phyloP scores from a whole-genome alignment of 768 basidiomycete species.

The Tephrocybe rancida region DNA sequence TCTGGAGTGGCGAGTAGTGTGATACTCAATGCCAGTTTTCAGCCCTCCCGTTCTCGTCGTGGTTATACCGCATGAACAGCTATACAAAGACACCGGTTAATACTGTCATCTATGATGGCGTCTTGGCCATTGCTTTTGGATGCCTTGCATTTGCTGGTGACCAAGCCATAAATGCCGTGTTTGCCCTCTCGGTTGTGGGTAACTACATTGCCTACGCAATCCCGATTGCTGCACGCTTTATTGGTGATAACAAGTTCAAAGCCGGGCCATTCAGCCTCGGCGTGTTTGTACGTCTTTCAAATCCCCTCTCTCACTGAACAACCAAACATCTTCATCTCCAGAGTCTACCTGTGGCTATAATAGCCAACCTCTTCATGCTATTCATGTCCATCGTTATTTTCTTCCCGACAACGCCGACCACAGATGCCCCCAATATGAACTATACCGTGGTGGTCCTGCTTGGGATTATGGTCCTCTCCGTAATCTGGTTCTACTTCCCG shows the following conservation, averaged over 20 bases:
- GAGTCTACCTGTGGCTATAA: conserved; percentile 49
- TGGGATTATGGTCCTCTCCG: conserved; percentile 50
- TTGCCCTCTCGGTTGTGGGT: conserved; percentile 46
- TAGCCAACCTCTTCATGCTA: conserved; percentile 57
- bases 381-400: conserved; percentile 54
- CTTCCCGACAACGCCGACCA: conserved; percentile 51
- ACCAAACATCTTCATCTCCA: conserved; percentile 16
- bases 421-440: conserved; percentile 52
- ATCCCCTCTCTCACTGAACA: not conserved
- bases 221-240: conserved; percentile 55
- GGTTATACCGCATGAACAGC: conserved; percentile 59
- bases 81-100: conserved; percentile 57
- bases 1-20: not conserved
- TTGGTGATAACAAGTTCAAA: conserved; percentile 48
- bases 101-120: conserved; percentile 54
- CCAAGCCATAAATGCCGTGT: conserved; percentile 62
- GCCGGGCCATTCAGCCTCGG: conserved; percentile 63
- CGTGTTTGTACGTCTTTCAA: conserved; percentile 25
- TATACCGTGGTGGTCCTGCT: conserved; percentile 63
- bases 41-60: conserved; percentile 65
- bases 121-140: conserved; percentile 51
- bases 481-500: conserved; percentile 63
- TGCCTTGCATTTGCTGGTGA: conserved; percentile 62
- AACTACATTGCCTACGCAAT: conserved; percentile 55
- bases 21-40: not conserved